Percentiles rank a stretch among this genome's conserved stretches.
Evolutionary conservation across 2,329 filamentous ascomycete genomes (phyloP).

Genomic region (Lachnellula suecica): DNA sequence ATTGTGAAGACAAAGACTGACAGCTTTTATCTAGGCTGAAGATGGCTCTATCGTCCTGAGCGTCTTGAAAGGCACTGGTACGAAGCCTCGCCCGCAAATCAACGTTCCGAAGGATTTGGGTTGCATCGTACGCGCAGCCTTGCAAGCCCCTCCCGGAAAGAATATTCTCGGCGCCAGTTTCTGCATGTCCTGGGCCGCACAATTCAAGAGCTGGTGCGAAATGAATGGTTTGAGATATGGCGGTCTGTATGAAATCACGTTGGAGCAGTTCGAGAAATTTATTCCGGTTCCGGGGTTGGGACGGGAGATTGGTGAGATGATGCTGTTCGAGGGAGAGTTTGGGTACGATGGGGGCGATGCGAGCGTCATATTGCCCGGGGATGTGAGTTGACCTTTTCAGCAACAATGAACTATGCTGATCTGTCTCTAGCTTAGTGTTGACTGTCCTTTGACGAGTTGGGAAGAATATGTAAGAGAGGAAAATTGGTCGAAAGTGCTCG

Average conservation of each 20-base stretch:
- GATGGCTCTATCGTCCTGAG: constrained; percentile 26
- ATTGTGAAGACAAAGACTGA: background rate
- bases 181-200: constrained; percentile 15
- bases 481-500: constrained; percentile 22
- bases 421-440: constrained; percentile 15
- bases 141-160: constrained; percentile 22
- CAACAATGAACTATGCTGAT: constrained; percentile 1
- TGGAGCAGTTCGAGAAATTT: constrained; percentile 24
- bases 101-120: constrained; percentile 15
- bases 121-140: constrained; percentile 23
- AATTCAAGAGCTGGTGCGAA: constrained; percentile 19
- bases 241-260: constrained; percentile 13
- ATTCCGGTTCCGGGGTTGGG: constrained; percentile 24
- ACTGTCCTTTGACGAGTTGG: constrained; percentile 15
- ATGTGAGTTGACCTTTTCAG: constrained; percentile 12
- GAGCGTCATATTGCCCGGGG: constrained; percentile 29
- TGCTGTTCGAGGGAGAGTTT: constrained; percentile 27
- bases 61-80: constrained; percentile 25
- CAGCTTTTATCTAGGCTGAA: constrained; percentile 4
- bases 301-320: constrained; percentile 36
- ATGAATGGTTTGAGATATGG: constrained; percentile 14
- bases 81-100: constrained; percentile 13
- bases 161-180: constrained; percentile 20
- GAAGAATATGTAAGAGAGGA: constrained; percentile 21
- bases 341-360: constrained; percentile 37